Evolutionary conservation across 2,329 filamentous ascomycete genomes (phyloP).

Genomic region (Cylindrodendrum hubeiense): DNA sequence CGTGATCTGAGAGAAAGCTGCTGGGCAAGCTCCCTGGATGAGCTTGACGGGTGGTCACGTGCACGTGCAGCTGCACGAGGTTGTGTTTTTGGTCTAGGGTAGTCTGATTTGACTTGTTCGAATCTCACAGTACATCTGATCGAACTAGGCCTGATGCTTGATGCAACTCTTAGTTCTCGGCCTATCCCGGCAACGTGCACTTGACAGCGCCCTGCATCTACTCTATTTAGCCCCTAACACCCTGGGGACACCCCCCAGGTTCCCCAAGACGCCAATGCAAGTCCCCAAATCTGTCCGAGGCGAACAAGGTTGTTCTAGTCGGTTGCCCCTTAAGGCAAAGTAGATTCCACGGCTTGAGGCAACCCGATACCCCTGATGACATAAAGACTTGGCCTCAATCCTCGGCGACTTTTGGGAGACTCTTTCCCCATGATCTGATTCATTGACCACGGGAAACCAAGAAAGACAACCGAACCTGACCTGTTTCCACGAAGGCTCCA

Average conservation of each 20-base stretch:
- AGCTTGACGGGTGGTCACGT: slow-evolving; percentile 31
- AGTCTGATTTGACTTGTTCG: background rate
- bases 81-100: slow-evolving; percentile 7
- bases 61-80: background rate
- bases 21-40: background rate
- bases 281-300: slow-evolving; percentile 12
- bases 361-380: slow-evolving; percentile 1
- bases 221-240: slow-evolving; percentile 14
- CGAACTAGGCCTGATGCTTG: slow-evolving; percentile 6
- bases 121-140: background rate
- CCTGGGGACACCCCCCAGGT: slow-evolving; percentile 17
- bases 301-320: slow-evolving; percentile 11
- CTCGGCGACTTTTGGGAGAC: background rate
- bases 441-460: background rate
- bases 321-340: slow-evolving; percentile 15
- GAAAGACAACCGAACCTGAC: background rate
- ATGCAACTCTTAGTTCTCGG: slow-evolving; percentile 19
- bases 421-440: background rate
- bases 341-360: slow-evolving; percentile 1
- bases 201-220: slow-evolving; percentile 24
- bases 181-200: slow-evolving; percentile 17
- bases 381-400: background rate
- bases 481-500: slow-evolving; percentile 1
- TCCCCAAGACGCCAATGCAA: slow-evolving; percentile 7
- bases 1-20: slow-evolving; percentile 16